Evolutionary conservation across 2,329 filamentous ascomycete species (phyloP).

Genomic region (Monilinia polystroma): DNA sequence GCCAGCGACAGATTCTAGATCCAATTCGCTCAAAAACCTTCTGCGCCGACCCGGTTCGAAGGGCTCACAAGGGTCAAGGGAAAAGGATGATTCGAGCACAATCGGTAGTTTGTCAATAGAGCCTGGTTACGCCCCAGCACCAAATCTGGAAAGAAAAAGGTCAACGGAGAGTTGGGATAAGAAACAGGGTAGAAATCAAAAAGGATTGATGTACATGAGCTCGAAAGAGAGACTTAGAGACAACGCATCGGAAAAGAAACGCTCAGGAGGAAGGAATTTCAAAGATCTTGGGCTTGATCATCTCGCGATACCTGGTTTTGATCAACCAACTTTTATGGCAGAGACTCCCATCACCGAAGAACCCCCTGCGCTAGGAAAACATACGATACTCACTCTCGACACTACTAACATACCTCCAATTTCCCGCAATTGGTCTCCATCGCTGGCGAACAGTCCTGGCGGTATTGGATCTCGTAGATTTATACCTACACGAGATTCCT

Average conservation of each 20-base stretch:
- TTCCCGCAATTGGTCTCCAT: conserved; percentile 14
- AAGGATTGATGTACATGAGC: conserved; percentile 70
- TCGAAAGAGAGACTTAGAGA: conserved; percentile 66
- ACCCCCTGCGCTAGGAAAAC: conserved; percentile 22
- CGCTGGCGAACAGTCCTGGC: conserved; percentile 29
- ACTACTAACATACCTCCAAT: conserved; percentile 4
- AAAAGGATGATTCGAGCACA: conserved; percentile 56
- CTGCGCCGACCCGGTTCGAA: conserved; percentile 62
- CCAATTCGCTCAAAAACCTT: conserved; percentile 56
- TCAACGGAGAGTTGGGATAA: conserved; percentile 64
- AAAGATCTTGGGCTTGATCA: conserved; percentile 42
- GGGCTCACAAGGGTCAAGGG: conserved; percentile 54
- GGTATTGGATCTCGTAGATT: conserved; percentile 43
- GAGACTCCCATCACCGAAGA: conserved; percentile 51
- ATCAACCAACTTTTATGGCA: conserved; percentile 40
- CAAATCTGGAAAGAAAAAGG: conserved; percentile 52
- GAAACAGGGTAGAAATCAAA: conserved; percentile 53
- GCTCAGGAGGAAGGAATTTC: conserved; percentile 45
- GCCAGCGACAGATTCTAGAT: conserved; percentile 43
- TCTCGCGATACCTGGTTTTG: conserved; percentile 33
- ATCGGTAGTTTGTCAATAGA: conserved; percentile 66
- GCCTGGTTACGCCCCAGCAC: conserved; percentile 49
- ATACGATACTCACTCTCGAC: conserved; percentile 9
- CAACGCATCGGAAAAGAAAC: conserved; percentile 61
- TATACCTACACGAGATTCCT: conserved; percentile 69